Evolutionary conservation across 106 monocot species (phyloP), one percentile per base, ranked within the genome.

Genomic region (Apostasia ramifera): DNA sequence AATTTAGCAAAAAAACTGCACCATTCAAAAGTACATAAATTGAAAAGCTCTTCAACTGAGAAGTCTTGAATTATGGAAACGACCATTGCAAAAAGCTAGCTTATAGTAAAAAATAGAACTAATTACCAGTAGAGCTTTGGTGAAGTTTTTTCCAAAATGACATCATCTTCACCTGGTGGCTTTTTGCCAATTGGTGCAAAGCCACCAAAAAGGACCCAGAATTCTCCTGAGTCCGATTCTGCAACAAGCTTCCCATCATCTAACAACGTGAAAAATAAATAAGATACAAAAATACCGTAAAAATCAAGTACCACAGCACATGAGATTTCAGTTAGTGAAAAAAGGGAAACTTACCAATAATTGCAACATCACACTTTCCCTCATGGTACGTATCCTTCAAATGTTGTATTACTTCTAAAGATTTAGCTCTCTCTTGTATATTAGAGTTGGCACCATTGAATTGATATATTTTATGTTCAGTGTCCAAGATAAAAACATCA

Each of bases 211-310:
- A 76, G 68, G 54, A 76, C 75, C 75, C 75, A 76, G 62, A 76
- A 76, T 69, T 76, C 75, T 38, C 75, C 75, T 44, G 81, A 81
- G 37, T 76, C 81, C 8, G 81, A 81, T 61, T 81, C 81, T 51
- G 81, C 61, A 12, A 60, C 75, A 10, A 81, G 81, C 71, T 76
- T 81, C 53, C 81, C 81, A 81, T 81, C 81, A 67, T 81, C 81
- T 81, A 62, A 39, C 2, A 58, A 44, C 8, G 47, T 51, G n/a
- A 47, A 13, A 39, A 74, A 47, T 39, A 48, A 42, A 54, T 40
- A 64, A 53, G 49, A 68, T 8, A 45, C 12, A 8, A 5, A 14
- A 60, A 26, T 49, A 43, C 49, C 14, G 13, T 4, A 10, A 40
- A 39, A 8, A 47, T 6, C 61, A 45, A 38, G 49, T 2, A 41